phyloP scores from a whole-genome alignment of 1,284 basidiomycete species.

The Phellopilus nigrolimitatus region DNA sequence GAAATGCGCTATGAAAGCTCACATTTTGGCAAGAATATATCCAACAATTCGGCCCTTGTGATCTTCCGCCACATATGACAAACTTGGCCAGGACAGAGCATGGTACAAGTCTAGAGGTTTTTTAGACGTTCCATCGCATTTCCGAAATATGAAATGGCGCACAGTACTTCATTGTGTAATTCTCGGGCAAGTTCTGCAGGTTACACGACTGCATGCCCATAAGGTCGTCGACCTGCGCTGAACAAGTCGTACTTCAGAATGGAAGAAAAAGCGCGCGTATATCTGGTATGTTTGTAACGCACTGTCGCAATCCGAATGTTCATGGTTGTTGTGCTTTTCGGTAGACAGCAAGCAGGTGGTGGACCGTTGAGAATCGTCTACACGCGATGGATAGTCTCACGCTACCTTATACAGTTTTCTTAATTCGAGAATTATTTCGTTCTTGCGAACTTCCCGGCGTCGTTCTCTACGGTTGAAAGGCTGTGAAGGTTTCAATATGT shows the following conservation, averaged over 20 bases:
- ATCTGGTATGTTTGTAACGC: not conserved
- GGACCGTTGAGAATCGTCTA: too few relatives aligned
- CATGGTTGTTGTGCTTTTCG: too few relatives aligned
- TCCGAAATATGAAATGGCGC: conserved; percentile 28
- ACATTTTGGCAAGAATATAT: conserved; percentile 95
- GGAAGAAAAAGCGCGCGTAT: not conserved
- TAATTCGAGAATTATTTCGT: too few relatives aligned
- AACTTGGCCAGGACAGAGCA: conserved; percentile 86
- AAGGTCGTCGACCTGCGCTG: conserved; percentile 57
- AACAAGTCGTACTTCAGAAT: not conserved
- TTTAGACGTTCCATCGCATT: not conserved
- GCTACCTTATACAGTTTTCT: too few relatives aligned
- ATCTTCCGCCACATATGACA: conserved; percentile 94
- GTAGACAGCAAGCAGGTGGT: too few relatives aligned
- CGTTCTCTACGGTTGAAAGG: too few relatives aligned
- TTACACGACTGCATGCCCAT: conserved; percentile 92
- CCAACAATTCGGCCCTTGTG: conserved; percentile 86
- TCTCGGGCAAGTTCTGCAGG: conserved; percentile 82
- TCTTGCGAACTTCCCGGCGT: too few relatives aligned
- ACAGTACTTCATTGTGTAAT: conserved; percentile 88
- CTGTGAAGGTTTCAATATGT: too few relatives aligned
- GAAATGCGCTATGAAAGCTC: conserved; percentile 24
- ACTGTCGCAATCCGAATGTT: not conserved
- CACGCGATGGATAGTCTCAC: too few relatives aligned
- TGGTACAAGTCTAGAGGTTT: conserved; percentile 77